Percentiles rank a stretch among this genome's conserved stretches.
Conservation (phyloP, 805 yeast species). For the Groenewaldozyma tartarivorans region DNA sequence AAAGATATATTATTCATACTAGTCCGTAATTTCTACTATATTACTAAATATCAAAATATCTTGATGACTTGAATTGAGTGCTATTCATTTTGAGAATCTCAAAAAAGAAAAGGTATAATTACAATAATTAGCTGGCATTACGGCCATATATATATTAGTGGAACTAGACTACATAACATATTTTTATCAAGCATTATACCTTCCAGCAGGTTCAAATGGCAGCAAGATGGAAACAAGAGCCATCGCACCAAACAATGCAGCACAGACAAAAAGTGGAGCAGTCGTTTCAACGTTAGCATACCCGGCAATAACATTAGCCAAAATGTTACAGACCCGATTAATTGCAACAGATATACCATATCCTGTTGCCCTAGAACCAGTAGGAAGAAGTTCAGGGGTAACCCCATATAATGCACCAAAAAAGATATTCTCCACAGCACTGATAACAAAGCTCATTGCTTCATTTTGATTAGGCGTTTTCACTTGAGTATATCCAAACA, state of each 20-base stretch:
- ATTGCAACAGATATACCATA: constrained; percentile 41
- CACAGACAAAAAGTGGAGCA: constrained; percentile 40
- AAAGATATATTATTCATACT: background rate
- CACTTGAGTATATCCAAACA: constrained; percentile 57
- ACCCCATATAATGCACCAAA: constrained; percentile 41
- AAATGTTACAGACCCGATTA: constrained; percentile 36
- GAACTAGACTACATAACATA: no score
- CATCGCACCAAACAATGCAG: constrained; percentile 36
- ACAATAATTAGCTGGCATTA: no score
- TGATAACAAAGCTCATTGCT: constrained; percentile 31
- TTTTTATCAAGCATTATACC: no score
- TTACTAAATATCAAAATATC: no score
- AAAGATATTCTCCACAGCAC: constrained; percentile 17
- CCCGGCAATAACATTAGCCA: constrained; percentile 40
- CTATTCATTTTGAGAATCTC: no score
- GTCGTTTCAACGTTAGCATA: constrained; percentile 38
- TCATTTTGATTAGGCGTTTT: constrained; percentile 46
- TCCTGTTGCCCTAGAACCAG: constrained; percentile 33
- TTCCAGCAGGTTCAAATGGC: constrained; percentile 1
- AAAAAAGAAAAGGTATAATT: no score
- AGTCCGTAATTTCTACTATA: no score
- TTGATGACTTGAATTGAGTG: no score
- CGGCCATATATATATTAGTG: no score
- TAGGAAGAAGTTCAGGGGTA: constrained; percentile 40
- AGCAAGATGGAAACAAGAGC: constrained; percentile 31